Percentiles rank a stretch among this genome's conserved stretches.
These are phyloP conservation scores for Salix viminalis DNA, from an alignment of 345 rosid species.

Conservation along the genomic window DNA sequence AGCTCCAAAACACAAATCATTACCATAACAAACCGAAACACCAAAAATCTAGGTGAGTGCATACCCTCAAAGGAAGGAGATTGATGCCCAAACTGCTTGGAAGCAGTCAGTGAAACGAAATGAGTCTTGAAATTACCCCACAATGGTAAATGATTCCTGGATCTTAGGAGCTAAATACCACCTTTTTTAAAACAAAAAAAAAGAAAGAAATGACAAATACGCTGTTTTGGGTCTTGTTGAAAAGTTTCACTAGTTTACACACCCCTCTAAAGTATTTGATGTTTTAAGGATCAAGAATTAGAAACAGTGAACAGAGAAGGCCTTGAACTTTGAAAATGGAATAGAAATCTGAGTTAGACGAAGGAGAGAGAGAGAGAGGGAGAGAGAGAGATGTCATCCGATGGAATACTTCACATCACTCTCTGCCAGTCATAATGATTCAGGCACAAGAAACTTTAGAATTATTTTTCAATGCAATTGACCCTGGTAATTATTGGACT, in stretches of 20 bases:
- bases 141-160: conserved; percentile 17
- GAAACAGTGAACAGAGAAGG: background rate
- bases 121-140: conserved; percentile 12
- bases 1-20: background rate
- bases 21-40: conserved; percentile 1
- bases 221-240: background rate
- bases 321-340: background rate
- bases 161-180: conserved; percentile 14
- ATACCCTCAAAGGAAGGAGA: background rate
- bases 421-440: too few species aligned
- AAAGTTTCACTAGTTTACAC: background rate
- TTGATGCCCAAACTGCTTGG: background rate
- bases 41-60: background rate
- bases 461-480: too few species aligned
- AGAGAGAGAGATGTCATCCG: too few species aligned
- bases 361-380: background rate
- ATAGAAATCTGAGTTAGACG: background rate
- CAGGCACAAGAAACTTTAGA: too few species aligned
- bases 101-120: conserved; percentile 12
- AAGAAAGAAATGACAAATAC: background rate
- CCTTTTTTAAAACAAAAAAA: too few species aligned
- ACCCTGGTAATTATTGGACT: too few species aligned
- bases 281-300: background rate
- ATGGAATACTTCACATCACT: too few species aligned
- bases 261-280: background rate